Evolutionary conservation across 768 basidiomycete species (phyloP).

Genomic region (Russula sp.): DNA sequence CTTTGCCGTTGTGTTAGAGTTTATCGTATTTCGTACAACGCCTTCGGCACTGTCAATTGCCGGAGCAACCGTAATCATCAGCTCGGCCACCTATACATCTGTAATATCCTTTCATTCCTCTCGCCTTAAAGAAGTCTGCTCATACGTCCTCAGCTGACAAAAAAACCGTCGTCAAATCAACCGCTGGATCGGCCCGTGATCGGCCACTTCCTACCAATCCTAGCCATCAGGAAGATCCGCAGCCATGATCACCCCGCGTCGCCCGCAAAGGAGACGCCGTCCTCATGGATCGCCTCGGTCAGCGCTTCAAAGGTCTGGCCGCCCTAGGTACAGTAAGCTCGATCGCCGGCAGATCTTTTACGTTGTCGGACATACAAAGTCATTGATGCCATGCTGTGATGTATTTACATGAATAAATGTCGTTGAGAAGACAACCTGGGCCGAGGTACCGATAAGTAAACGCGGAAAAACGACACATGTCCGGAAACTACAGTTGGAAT

Average conservation of each 20-base stretch:
- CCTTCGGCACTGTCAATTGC: constrained; percentile 58
- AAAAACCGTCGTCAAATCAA: constrained; percentile 15
- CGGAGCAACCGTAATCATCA: constrained; percentile 64
- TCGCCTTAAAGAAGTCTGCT: neutral
- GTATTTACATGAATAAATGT: no score
- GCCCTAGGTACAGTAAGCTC: neutral
- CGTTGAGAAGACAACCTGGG: no score
- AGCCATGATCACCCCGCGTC: neutral
- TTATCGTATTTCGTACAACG: constrained; percentile 56
- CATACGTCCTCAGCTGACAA: neutral
- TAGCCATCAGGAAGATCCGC: neutral
- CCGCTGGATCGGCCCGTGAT: neutral
- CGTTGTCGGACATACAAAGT: neutral
- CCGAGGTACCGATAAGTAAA: no score
- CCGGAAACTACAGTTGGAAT: no score
- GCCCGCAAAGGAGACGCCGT: no score
- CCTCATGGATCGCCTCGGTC: no score
- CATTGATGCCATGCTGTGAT: no score
- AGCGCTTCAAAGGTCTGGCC: neutral
- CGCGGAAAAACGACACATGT: no score
- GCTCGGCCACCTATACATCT: constrained; percentile 61
- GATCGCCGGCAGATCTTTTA: neutral
- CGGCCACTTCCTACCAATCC: neutral
- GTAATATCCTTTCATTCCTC: constrained; percentile 41
- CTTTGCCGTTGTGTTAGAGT: constrained; percentile 63